These are phyloP conservation scores for Neoscytalidium dimidiatum DNA, from an alignment of 2,329 filamentous ascomycete genomes.

Conservation along the genomic window DNA sequence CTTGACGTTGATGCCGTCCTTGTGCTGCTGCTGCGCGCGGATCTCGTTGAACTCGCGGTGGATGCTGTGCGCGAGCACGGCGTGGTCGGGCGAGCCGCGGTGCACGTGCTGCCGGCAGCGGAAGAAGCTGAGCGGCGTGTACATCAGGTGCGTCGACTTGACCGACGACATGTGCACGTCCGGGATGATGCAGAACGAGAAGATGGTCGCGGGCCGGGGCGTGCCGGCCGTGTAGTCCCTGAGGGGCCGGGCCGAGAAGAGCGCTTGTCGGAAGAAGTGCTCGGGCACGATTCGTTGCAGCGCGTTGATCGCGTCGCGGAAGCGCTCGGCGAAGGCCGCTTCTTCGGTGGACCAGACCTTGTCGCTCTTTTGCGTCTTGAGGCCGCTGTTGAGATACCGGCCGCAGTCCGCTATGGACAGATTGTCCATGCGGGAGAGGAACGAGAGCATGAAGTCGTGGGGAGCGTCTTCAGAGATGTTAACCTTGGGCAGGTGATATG, in stretches of 20 bases:
- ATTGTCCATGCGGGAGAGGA: constrained; percentile 29
- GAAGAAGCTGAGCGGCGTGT: constrained; percentile 49
- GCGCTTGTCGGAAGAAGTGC: constrained; percentile 43
- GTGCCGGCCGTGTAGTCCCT: constrained; percentile 24
- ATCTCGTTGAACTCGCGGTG: constrained; percentile 47
- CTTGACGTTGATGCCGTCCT: constrained; percentile 18
- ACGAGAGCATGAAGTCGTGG: constrained; percentile 33
- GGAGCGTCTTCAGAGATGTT: constrained; percentile 35
- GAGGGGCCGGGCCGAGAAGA: constrained; percentile 46
- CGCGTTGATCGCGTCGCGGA: constrained; percentile 32
- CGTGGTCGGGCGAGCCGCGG: constrained; percentile 47
- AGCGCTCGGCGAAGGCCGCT: constrained; percentile 37
- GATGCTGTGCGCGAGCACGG: constrained; percentile 45
- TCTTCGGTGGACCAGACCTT: constrained; percentile 29
- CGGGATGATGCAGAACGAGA: constrained; percentile 47
- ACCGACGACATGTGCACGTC: constrained; percentile 42
- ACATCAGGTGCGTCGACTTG: constrained; percentile 29
- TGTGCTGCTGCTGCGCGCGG: background rate
- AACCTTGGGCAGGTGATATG: constrained; percentile 48
- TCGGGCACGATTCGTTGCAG: constrained; percentile 39
- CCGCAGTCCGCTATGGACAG: constrained; percentile 28
- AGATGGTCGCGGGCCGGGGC: constrained; percentile 2
- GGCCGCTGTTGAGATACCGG: constrained; percentile 1
- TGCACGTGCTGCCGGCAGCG: constrained; percentile 46
- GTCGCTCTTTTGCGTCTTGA: constrained; percentile 13